These are phyloP conservation scores for Incumbomyces delicatus DNA, from an alignment of 2,329 filamentous ascomycete genomes.

Conservation along the genomic window DNA sequence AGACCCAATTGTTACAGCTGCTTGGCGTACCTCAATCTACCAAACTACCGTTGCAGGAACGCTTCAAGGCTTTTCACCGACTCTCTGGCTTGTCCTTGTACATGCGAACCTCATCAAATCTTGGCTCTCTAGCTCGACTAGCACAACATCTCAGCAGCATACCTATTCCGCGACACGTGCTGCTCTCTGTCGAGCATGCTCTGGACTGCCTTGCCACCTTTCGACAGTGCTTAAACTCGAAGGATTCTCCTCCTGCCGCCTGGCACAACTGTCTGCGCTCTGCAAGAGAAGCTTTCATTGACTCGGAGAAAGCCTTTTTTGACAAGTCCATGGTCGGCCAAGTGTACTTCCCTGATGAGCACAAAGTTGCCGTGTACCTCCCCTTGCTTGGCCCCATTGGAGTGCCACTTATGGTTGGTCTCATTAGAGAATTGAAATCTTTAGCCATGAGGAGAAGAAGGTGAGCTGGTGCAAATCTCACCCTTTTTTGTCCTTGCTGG, in stretches of 20 bases:
- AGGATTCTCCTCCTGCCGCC: slow-evolving; percentile 33
- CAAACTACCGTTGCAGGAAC: slow-evolving; percentile 61
- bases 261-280: slow-evolving; percentile 63
- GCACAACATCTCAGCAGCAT: slow-evolving; percentile 79
- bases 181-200: slow-evolving; percentile 71
- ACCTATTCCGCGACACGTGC: slow-evolving; percentile 78
- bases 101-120: slow-evolving; percentile 79
- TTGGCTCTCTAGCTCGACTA: slow-evolving; percentile 83
- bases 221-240: slow-evolving; percentile 1
- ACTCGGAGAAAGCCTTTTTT: slow-evolving; percentile 91
- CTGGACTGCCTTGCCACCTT: slow-evolving; percentile 61
- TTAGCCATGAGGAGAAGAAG: slow-evolving; percentile 25
- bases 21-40: slow-evolving; percentile 58
- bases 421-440: slow-evolving; percentile 69
- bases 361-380: slow-evolving; percentile 93
- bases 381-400: slow-evolving; percentile 83
- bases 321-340: slow-evolving; percentile 99
- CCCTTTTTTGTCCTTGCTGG: too few relatives aligned
- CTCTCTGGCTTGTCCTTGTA: slow-evolving; percentile 77
- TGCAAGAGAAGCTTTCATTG: slow-evolving; percentile 73
- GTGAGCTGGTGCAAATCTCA: not conserved
- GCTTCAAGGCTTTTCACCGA: slow-evolving; percentile 74
- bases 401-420: slow-evolving; percentile 75
- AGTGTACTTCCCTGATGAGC: slow-evolving; percentile 96
- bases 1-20: slow-evolving; percentile 77